Percentiles rank a stretch among this genome's conserved stretches.
phyloP scores from a whole-genome alignment of 768 basidiomycete genomes.

The Mycena olivaceomarginata region DNA sequence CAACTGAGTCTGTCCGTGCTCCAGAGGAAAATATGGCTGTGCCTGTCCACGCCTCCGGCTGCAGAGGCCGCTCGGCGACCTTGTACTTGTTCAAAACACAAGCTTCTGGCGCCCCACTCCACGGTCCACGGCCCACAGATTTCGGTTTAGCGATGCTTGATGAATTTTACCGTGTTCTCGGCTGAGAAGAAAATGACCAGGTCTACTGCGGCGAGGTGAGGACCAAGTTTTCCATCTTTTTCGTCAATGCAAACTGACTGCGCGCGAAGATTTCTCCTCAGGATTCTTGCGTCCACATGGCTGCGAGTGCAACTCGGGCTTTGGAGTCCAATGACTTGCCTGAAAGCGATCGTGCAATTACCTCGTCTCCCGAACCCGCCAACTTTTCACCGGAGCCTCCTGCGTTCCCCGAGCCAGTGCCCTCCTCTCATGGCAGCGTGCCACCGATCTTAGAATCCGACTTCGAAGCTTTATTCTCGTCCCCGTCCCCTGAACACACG shows the following conservation, averaged over 20 bases:
- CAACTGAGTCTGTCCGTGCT: too few species aligned
- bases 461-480: too few species aligned
- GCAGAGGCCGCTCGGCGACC: not conserved
- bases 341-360: not conserved
- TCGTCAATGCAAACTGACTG: too few species aligned
- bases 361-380: not conserved
- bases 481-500: too few species aligned
- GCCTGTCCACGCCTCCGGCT: not conserved
- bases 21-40: too few species aligned
- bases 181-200: not conserved
- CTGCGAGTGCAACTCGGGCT: not conserved
- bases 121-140: not conserved
- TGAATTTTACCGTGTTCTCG: not conserved
- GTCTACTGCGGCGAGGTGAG: slow-evolving; percentile 11
- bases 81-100: not conserved
- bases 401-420: too few species aligned
- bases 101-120: not conserved
- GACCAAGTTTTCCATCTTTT: not conserved
- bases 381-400: too few species aligned
- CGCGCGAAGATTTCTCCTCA: not conserved
- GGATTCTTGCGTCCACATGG: not conserved
- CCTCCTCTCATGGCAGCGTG: too few species aligned
- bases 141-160: not conserved
- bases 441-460: too few species aligned
- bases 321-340: not conserved